Base-by-base conservation (phyloP, 139 green algal genomes). In the Tetradesmus lagerheimii region DNA sequence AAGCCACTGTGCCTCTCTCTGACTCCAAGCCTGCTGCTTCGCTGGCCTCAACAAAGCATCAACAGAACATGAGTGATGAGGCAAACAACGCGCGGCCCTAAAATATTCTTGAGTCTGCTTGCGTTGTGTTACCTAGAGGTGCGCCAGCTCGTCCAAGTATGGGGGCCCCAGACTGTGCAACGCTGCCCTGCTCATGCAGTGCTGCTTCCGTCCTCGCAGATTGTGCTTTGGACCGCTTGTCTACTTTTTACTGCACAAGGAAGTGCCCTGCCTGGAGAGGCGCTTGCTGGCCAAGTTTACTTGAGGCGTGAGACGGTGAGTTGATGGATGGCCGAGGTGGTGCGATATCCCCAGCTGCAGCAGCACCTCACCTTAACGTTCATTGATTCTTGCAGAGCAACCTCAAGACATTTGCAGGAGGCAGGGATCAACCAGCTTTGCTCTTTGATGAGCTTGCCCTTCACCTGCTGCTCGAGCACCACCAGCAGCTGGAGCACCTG, bases 201-300 rank as follows among this genome's bases (percentile, higher is more conserved):
- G 38, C 57, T 37, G 20, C 39, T 57, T 2, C 15, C 16, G 29
- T 64, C 6, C 27, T 16, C 47, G 77, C 90, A 96, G 94, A 93
- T 95, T 34, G 84, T 97, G 11, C 87, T 97, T 5, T 97, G 95
- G 95, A 95, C 92, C 6, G 94, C 94, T 35, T 95, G 91, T 84
- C 85, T 97, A 35, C 67, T 96, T 27, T 87, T 90, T 15, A 93
- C 87, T 2, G 87, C 91, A 34, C 57, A 71, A 71, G 39, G n/a
- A 77, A 78, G 34, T 80, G 89, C 80, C 25, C 83, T 85, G 62
- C 78, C 88, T 38, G 76, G 71, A 23, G 83, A 84, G 37, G 90
- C 91, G 76, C 81, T 91, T 45, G 87, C 92, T 37, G 88, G 64
- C 29, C 90, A 94, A 31, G 38, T 84, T 38, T 96, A 95, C 41